These are phyloP conservation scores for Akanthomyces muscarius DNA, from an alignment of 2,329 filamentous ascomycete genomes.

Conservation along the genomic window DNA sequence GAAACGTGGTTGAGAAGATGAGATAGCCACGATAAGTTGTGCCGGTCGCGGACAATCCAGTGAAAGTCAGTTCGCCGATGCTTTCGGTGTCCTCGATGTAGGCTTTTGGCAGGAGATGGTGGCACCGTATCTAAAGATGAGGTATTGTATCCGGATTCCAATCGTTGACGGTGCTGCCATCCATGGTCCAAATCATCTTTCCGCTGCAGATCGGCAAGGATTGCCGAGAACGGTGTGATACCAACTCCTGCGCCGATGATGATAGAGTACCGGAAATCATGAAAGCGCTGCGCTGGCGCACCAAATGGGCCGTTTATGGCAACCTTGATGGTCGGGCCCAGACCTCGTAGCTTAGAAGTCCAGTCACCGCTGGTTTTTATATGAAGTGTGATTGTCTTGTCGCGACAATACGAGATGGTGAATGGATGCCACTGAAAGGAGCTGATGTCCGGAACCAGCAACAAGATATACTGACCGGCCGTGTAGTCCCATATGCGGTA, in stretches of 20 bases:
- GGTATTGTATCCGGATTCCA: background rate
- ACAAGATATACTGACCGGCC: slow-evolving; percentile 55
- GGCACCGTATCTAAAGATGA: slow-evolving; percentile 16
- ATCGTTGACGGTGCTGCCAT: slow-evolving; percentile 20
- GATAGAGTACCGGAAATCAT: slow-evolving; percentile 53
- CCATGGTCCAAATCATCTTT: slow-evolving; percentile 38
- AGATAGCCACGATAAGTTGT: slow-evolving; percentile 54
- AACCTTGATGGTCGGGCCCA: slow-evolving; percentile 43
- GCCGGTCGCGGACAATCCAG: slow-evolving; percentile 56
- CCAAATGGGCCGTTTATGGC: slow-evolving; percentile 56
- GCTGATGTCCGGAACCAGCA: slow-evolving; percentile 51
- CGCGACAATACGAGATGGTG: slow-evolving; percentile 52
- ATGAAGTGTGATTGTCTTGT: slow-evolving; percentile 49
- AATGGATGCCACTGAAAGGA: slow-evolving; percentile 58
- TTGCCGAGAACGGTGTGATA: slow-evolving; percentile 54
- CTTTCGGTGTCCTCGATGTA: slow-evolving; percentile 29
- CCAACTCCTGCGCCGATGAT: slow-evolving; percentile 56
- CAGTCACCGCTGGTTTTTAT: slow-evolving; percentile 58
- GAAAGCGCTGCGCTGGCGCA: slow-evolving; percentile 55
- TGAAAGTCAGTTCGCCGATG: slow-evolving; percentile 55
- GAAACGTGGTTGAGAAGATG: slow-evolving; percentile 50
- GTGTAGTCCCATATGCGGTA: slow-evolving; percentile 49
- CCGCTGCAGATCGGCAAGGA: slow-evolving; percentile 51
- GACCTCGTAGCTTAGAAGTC: slow-evolving; percentile 43
- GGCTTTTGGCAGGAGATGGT: slow-evolving; percentile 2